Conservation (phyloP, 1,139 yeast genomes). For the Debaryomyces fabryi region DNA sequence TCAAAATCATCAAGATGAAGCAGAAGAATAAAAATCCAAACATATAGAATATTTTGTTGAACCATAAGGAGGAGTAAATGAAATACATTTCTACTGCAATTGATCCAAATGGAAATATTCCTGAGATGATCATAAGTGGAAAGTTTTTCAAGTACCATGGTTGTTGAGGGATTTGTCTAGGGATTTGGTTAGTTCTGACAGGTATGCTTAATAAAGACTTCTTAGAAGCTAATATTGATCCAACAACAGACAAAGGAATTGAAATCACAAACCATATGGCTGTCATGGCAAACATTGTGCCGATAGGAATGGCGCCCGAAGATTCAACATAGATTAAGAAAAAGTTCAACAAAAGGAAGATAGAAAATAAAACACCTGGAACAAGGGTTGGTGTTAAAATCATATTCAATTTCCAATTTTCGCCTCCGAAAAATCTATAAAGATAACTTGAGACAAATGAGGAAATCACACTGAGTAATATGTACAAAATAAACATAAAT, state of each 20-base stretch:
- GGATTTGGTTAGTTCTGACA: slow-evolving; percentile 89
- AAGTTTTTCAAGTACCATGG: slow-evolving; percentile 78
- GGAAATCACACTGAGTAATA: slow-evolving; percentile 77
- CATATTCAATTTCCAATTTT: slow-evolving; percentile 86
- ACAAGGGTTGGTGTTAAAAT: slow-evolving; percentile 79
- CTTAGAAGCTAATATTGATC: slow-evolving; percentile 77
- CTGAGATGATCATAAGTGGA: slow-evolving; percentile 75
- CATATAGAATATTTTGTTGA: slow-evolving; percentile 92
- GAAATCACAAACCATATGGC: slow-evolving; percentile 85
- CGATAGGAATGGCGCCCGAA: slow-evolving; percentile 94
- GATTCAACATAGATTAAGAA: slow-evolving; percentile 77
- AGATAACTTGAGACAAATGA: slow-evolving; percentile 84
- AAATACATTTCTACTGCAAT: slow-evolving; percentile 94
- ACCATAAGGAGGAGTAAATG: slow-evolving; percentile 87
- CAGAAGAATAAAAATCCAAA: slow-evolving; percentile 95
- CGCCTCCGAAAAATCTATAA: slow-evolving; percentile 91
- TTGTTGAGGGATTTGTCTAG: slow-evolving; percentile 92
- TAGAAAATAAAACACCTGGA: slow-evolving; percentile 72
- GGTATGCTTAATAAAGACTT: slow-evolving; percentile 64
- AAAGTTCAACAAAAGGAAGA: slow-evolving; percentile 75
- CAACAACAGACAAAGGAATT: slow-evolving; percentile 79
- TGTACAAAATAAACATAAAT: slow-evolving; percentile 81
- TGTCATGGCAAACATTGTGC: slow-evolving; percentile 82
- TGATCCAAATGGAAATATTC: slow-evolving; percentile 93
- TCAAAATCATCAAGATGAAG: slow-evolving; percentile 75